phyloP scores from a whole-genome alignment of 768 basidiomycete genomes.

The Strobilomyces echinocephalus region DNA sequence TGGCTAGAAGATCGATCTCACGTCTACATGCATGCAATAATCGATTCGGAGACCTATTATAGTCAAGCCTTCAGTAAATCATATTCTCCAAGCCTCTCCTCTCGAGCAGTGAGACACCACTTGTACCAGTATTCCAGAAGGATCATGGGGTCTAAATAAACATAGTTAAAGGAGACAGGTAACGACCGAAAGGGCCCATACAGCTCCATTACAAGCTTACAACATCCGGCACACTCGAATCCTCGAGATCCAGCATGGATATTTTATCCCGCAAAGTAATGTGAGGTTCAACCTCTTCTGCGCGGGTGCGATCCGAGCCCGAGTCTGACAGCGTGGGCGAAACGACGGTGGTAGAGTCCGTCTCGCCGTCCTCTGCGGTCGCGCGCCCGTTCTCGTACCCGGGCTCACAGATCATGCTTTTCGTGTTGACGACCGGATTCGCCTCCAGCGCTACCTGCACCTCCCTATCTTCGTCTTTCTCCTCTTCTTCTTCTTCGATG shows the following conservation, averaged over 20 bases:
- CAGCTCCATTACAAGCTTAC: conserved; percentile 7
- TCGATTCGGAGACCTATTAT: too few relatives aligned
- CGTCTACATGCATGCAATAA: too few relatives aligned
- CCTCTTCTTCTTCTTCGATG: conserved; percentile 30
- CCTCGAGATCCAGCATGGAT: conserved; percentile 24
- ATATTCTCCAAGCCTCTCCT: neutral
- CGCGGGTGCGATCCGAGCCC: conserved; percentile 25
- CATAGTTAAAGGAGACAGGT: conserved; percentile 20
- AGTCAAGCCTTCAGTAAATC: too few relatives aligned
- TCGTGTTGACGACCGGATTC: neutral
- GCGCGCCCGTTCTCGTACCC: conserved; percentile 1
- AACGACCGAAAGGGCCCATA: neutral
- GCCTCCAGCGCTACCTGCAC: neutral
- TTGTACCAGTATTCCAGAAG: conserved; percentile 1
- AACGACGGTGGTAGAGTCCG: conserved; percentile 18
- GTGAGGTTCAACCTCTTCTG: conserved; percentile 23
- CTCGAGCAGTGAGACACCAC: neutral
- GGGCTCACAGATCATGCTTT: conserved; percentile 1
- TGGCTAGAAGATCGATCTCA: too few relatives aligned
- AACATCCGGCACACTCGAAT: conserved; percentile 13
- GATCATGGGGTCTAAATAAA: conserved; percentile 19
- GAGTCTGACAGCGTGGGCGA: conserved; percentile 27
- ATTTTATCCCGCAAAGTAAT: conserved; percentile 26
- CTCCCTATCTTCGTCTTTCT: conserved; percentile 15
- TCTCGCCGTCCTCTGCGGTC: conserved; percentile 16